Evolutionary conservation across 257 asterid species (phyloP).

Genomic region (Datura wrightii): DNA sequence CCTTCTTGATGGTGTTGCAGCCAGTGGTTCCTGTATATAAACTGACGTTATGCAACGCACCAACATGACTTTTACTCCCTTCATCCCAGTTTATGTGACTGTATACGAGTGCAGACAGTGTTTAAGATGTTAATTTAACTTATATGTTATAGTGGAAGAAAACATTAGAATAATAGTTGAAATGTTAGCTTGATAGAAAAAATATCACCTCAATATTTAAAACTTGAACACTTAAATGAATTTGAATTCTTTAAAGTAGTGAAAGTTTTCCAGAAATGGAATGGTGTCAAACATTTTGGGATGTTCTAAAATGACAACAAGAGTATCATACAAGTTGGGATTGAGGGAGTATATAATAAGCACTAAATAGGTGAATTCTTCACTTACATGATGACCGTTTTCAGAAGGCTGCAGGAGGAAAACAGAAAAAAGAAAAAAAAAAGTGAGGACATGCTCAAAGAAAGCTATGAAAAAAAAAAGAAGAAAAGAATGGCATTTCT

Average conservation of each 20-base stretch:
- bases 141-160: not conserved
- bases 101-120: not conserved
- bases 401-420: conserved; percentile 60
- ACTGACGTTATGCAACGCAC: conserved; percentile 30
- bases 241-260: conserved; percentile 1
- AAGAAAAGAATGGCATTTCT: conserved; percentile 3
- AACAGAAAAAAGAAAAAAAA: conserved; percentile 38
- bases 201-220: conserved; percentile 10
- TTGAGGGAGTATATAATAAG: conserved; percentile 23
- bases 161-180: conserved; percentile 13
- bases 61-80: conserved; percentile 18
- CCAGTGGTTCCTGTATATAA: conserved; percentile 61
- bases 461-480: conserved; percentile 25
- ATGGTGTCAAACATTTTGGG: not conserved
- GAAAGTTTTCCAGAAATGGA: not conserved
- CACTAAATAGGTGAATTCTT: conserved; percentile 30
- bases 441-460: conserved; percentile 7
- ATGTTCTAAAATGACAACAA: not conserved
- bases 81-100: conserved; percentile 15
- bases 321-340: conserved; percentile 20
- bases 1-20: conserved; percentile 46
- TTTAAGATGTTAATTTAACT: not conserved
- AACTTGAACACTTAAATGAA: conserved; percentile 14
- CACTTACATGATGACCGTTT: conserved; percentile 75
- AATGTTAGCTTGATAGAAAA: not conserved